Conservation (phyloP, 225 moss, liverwort and hornwort genomes). For the Antitrichia curtipendula region DNA sequence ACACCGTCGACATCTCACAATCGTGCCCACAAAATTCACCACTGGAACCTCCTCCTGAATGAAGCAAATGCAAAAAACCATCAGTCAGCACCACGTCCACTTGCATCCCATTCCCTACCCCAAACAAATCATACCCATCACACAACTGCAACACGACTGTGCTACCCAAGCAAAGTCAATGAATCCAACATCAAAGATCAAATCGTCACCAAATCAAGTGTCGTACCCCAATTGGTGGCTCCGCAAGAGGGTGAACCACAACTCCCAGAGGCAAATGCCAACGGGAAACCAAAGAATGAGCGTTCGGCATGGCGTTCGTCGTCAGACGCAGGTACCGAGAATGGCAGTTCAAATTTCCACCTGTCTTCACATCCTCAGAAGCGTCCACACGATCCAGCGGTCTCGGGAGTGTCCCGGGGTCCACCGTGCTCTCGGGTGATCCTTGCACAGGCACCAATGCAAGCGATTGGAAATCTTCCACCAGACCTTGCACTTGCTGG, state of each 20-base stretch:
- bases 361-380: conserved; percentile 24
- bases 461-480: conserved; percentile 91
- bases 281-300: conserved; percentile 79
- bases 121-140: not conserved
- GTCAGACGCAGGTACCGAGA: conserved; percentile 82
- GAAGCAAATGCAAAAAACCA: not conserved
- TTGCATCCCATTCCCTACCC: not conserved
- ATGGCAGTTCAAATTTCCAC: conserved; percentile 57
- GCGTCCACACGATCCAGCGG: conserved; percentile 32
- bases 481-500: conserved; percentile 43
- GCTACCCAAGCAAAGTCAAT: not conserved
- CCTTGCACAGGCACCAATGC: conserved; percentile 72
- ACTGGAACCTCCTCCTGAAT: conserved; percentile 96
- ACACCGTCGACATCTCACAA: conserved; percentile 91
- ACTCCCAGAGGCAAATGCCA: conserved; percentile 96
- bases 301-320: conserved; percentile 80
- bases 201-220: not conserved
- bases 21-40: conserved; percentile 73
- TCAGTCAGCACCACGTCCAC: not conserved
- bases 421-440: conserved; percentile 75
- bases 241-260: conserved; percentile 81
- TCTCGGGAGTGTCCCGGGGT: conserved; percentile 70
- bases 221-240: conserved; percentile 88
- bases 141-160: not conserved
- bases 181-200: not conserved